Evolutionary conservation across 2,329 filamentous ascomycete genomes (phyloP).

Genomic region (Fusarium sp.): DNA sequence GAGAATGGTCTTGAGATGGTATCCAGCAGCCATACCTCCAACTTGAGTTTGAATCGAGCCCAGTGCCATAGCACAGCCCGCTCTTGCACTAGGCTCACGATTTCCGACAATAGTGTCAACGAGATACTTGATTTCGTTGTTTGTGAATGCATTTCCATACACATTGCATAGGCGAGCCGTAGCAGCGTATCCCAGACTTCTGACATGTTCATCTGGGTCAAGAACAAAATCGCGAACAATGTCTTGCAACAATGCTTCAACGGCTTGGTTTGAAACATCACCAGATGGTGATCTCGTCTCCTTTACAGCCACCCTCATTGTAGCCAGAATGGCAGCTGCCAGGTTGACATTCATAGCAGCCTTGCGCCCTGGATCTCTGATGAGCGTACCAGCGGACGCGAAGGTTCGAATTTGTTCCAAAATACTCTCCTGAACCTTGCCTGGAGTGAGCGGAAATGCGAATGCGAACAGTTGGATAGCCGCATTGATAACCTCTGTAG

Average conservation of each 20-base stretch:
- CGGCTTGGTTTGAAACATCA: slow-evolving; percentile 77
- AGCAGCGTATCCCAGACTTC: slow-evolving; percentile 85
- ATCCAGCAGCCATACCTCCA: slow-evolving; percentile 96
- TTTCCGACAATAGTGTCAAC: slow-evolving; percentile 96
- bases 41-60: slow-evolving; percentile 95
- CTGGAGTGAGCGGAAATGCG: slow-evolving; percentile 86
- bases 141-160: slow-evolving; percentile 90
- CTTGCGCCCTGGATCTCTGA: slow-evolving; percentile 87
- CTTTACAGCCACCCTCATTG: slow-evolving; percentile 85
- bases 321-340: slow-evolving; percentile 81
- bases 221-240: slow-evolving; percentile 78
- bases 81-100: slow-evolving; percentile 90
- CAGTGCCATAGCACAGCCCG: slow-evolving; percentile 92
- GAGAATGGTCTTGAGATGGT: slow-evolving; percentile 97
- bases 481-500: slow-evolving; percentile 93
- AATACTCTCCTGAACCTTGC: slow-evolving; percentile 95
- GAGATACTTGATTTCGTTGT: slow-evolving; percentile 87
- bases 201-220: slow-evolving; percentile 86
- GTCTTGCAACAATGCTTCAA: slow-evolving; percentile 87
- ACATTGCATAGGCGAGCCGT: slow-evolving; percentile 85
- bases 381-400: slow-evolving; percentile 80
- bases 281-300: slow-evolving; percentile 81
- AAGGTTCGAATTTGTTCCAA: slow-evolving; percentile 94
- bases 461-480: slow-evolving; percentile 94
- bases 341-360: slow-evolving; percentile 93